These are phyloP conservation scores for Candida chilensis DNA, from an alignment of 805 yeast species.

Conservation along the genomic window DNA sequence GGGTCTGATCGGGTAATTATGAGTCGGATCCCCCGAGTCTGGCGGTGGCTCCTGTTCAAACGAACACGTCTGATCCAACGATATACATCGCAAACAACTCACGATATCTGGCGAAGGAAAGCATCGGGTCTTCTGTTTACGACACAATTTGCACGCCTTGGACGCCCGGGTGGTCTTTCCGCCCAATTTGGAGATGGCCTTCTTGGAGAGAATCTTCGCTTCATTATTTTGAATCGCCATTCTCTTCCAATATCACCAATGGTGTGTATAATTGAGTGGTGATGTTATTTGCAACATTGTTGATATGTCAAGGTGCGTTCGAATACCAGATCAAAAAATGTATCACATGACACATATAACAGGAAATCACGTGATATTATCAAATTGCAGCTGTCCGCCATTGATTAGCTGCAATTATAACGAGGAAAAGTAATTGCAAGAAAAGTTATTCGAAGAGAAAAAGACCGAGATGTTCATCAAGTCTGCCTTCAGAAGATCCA, in stretches of 20 bases:
- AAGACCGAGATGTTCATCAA: too few relatives aligned
- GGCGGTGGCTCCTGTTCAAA: slow-evolving; percentile 22
- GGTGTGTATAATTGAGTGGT: background rate
- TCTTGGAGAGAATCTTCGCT: background rate
- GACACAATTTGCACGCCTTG: slow-evolving; percentile 46
- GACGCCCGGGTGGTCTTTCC: slow-evolving; percentile 28
- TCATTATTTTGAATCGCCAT: background rate
- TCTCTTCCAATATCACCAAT: background rate
- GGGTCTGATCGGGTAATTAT: slow-evolving; percentile 6
- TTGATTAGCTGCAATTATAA: too few relatives aligned
- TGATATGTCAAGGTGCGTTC: background rate
- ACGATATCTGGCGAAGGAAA: slow-evolving; percentile 38
- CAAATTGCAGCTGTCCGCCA: too few relatives aligned
- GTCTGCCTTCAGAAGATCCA: too few relatives aligned
- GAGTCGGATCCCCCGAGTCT: slow-evolving; percentile 3
- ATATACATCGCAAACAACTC: slow-evolving; percentile 51
- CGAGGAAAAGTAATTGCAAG: too few relatives aligned
- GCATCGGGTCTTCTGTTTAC: slow-evolving; percentile 54
- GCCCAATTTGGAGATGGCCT: background rate
- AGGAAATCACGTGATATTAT: too few relatives aligned
- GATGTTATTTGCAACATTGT: background rate
- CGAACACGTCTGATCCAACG: slow-evolving; percentile 43
- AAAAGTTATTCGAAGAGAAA: too few relatives aligned
- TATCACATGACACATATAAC: too few relatives aligned
- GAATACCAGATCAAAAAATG: too few relatives aligned